Evolutionary conservation across 179 eudicot genomes (phyloP), one percentile per base, ranked within the genome.

Genomic region (Beta corolliflora): DNA sequence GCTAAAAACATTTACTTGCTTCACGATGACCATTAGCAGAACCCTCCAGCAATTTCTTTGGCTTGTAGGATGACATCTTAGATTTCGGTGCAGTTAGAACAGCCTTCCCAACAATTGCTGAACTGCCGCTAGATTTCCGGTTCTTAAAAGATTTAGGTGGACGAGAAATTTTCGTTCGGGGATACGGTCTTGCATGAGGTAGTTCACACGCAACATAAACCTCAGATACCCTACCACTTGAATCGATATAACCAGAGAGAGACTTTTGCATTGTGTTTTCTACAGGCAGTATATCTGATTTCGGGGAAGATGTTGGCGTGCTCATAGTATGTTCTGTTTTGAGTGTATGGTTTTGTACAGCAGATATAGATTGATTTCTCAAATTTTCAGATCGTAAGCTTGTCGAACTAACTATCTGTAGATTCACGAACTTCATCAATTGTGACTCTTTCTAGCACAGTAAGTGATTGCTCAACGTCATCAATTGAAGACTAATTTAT

Each of bases 21-120:
- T 94, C 99, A 84, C 91, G 83, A 79, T 86, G 95, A 78, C 87
- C 82, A 83, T 74, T 89, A 66, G 81, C 80, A 76, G 92, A 83
- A 85, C 81, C 84, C 66, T 91, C 93, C 58, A 77, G 65, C 21
- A 87, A 25, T 25, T 25, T 25, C 25, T 70, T 95, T 54, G 90
- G 79, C 84, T 89, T 94, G 82, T 53, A 52, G 59, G 86, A 78
- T 25, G 82, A 68, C 59, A 82, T 61, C 79, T 79, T 89, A 64
- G 90, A 79, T 84, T 82, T 90, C 44, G 76, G 87, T 65, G 80
- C 83, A 44, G 73, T 73, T 81, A 67, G 65, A 23, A 77, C 81
- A 83, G 85, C 61, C 86, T 87, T 87, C 76, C 83, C 89, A 71
- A 44, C 81, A 77, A 60, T 73, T 56, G 76, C 77, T 56, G 82